phyloP scores from a whole-genome alignment of 2,329 filamentous ascomycete genomes.

The Arachnomyces sp. region DNA sequence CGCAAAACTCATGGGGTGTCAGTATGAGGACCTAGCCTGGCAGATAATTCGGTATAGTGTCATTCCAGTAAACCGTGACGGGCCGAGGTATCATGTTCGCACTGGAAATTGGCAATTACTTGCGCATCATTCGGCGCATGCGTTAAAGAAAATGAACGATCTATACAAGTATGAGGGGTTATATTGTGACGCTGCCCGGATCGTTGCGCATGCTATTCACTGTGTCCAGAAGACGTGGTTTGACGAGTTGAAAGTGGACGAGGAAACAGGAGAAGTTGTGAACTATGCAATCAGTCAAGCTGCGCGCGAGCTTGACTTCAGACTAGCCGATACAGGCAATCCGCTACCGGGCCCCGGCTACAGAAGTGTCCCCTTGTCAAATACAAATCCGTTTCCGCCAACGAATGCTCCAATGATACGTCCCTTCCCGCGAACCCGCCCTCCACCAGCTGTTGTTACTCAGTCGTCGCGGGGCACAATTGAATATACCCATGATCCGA shows the following conservation, averaged over 20 bases:
- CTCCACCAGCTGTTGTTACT: no score
- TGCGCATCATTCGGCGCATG: neutral
- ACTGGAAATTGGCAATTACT: slow-evolving; percentile 4
- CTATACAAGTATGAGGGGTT: neutral
- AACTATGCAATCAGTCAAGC: neutral
- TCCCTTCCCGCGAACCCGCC: neutral
- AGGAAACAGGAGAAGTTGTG: neutral
- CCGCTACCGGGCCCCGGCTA: neutral
- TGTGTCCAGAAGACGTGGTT: slow-evolving; percentile 3
- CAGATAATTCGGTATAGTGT: slow-evolving; percentile 6
- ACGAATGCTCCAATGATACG: neutral
- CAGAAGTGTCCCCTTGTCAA: slow-evolving; percentile 1
- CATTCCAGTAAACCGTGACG: slow-evolving; percentile 5
- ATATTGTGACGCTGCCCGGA: neutral
- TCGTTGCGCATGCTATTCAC: neutral
- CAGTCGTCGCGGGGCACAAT: no score
- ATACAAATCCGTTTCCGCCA: neutral
- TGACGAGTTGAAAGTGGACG: neutral
- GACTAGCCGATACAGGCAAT: slow-evolving; percentile 5
- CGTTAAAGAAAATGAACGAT: neutral
- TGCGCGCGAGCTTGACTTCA: slow-evolving; percentile 1
- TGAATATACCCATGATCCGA: no score
- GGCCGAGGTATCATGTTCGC: slow-evolving; percentile 5
- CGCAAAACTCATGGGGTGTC: neutral
- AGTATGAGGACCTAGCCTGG: slow-evolving; percentile 5